A percentile compares a stretch with the other conserved stretches of the same genome.
Conservation (phyloP, 805 yeast genomes). For the Barnettozyma populi region DNA sequence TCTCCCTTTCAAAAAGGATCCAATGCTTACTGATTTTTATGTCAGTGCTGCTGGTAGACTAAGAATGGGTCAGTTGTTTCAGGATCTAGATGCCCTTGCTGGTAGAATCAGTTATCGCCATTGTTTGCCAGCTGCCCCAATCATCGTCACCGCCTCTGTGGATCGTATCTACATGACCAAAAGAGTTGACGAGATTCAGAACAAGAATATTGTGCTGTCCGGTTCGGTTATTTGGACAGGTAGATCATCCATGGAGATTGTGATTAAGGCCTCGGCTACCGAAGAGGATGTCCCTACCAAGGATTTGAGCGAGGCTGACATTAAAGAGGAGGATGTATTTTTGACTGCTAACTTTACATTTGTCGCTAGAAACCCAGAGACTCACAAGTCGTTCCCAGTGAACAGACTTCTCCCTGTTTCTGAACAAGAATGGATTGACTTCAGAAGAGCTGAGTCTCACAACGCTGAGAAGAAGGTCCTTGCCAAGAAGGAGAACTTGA, state of each 20-base stretch:
- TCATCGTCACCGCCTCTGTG: slow-evolving; percentile 92
- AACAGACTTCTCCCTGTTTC: slow-evolving; percentile 72
- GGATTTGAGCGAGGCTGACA: slow-evolving; percentile 47
- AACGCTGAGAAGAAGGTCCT: slow-evolving; percentile 79
- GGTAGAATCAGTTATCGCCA: slow-evolving; percentile 92
- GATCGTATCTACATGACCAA: slow-evolving; percentile 86
- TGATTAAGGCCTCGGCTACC: slow-evolving; percentile 81
- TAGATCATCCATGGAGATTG: slow-evolving; percentile 89
- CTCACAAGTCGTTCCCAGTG: slow-evolving; percentile 85
- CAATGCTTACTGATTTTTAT: slow-evolving; percentile 78
- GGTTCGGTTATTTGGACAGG: slow-evolving; percentile 97
- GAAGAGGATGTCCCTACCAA: slow-evolving; percentile 45
- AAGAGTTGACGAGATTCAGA: slow-evolving; percentile 70
- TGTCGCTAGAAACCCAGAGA: slow-evolving; percentile 90
- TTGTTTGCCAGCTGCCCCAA: slow-evolving; percentile 93
- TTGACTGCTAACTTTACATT: slow-evolving; percentile 89
- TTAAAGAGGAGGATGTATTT: slow-evolving; percentile 65
- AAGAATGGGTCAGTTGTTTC: slow-evolving; percentile 89
- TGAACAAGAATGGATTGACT: slow-evolving; percentile 76
- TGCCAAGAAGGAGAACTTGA: slow-evolving; percentile 57
- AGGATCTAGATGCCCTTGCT: slow-evolving; percentile 89
- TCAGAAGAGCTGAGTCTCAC: slow-evolving; percentile 83
- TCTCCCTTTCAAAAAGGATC: slow-evolving; percentile 81
- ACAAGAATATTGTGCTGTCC: slow-evolving; percentile 73
- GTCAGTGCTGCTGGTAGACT: slow-evolving; percentile 88